Evolutionary conservation across 1,284 basidiomycete species (phyloP).

Genomic region (Heterobasidion parviporum): DNA sequence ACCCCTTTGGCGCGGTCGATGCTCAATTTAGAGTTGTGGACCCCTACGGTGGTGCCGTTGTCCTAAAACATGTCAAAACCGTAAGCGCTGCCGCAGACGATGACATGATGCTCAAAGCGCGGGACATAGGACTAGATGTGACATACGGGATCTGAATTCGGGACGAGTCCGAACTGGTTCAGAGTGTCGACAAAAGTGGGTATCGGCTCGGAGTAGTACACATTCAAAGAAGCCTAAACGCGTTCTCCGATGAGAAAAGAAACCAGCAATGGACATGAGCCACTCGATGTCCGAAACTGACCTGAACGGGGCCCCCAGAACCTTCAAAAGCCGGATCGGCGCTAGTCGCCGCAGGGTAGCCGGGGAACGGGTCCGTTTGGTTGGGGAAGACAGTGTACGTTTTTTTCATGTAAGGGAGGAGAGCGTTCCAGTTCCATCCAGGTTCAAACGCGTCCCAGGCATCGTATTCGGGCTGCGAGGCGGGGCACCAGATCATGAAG

Average conservation of each 20-base stretch:
- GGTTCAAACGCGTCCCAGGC: background rate
- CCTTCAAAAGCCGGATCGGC: background rate
- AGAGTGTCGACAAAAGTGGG: background rate
- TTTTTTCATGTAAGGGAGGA: background rate
- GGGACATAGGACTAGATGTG: background rate
- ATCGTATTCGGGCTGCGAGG: background rate
- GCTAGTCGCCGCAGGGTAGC: background rate
- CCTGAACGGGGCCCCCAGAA: background rate
- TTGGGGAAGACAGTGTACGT: background rate
- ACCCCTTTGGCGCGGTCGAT: background rate
- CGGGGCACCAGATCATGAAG: background rate
- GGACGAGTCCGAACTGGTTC: background rate
- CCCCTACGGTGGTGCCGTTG: background rate
- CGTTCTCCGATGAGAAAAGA: background rate
- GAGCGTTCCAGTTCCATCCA: background rate
- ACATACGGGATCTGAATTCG: background rate
- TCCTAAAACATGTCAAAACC: background rate
- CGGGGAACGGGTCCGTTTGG: background rate
- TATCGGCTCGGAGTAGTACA: background rate
- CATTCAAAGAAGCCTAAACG: background rate
- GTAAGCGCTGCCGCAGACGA: too few species aligned
- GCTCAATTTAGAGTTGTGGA: background rate
- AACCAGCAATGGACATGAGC: background rate
- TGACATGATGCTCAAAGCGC: too few species aligned
- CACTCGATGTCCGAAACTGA: background rate